phyloP scores from a whole-genome alignment of 2,329 filamentous ascomycete genomes.

The Pyricularia sp. region DNA sequence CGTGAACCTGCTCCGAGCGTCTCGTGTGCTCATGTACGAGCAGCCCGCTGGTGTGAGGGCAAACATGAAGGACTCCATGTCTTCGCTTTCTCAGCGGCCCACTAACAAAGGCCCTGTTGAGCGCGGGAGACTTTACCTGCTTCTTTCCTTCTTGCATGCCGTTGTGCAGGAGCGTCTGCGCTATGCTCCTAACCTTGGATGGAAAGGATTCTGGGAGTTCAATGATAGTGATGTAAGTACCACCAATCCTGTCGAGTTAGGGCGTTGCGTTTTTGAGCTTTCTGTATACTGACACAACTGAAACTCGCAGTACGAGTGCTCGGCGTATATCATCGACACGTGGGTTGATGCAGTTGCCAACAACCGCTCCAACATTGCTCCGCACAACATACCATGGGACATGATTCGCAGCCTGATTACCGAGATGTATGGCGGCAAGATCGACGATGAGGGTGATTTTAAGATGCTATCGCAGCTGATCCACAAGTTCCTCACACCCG shows the following conservation, averaged over 20 bases:
- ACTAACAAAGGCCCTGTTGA: constrained; percentile 70
- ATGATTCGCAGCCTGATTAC: constrained; percentile 83
- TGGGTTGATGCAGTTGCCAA: constrained; percentile 79
- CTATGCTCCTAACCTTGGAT: constrained; percentile 86
- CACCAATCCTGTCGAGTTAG: constrained; percentile 1
- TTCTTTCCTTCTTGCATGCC: constrained; percentile 89
- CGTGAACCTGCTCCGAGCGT: constrained; percentile 86
- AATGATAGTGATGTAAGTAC: constrained; percentile 92
- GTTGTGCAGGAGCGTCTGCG: constrained; percentile 89
- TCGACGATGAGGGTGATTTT: constrained; percentile 84
- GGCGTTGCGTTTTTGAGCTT: background rate
- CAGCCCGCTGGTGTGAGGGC: constrained; percentile 92
- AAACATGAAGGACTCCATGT: constrained; percentile 97
- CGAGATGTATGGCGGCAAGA: constrained; percentile 96
- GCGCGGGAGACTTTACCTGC: constrained; percentile 74
- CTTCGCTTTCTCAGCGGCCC: constrained; percentile 63
- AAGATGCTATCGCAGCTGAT: constrained; percentile 61
- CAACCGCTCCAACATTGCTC: constrained; percentile 83
- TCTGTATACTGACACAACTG: constrained; percentile 16
- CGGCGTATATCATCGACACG: constrained; percentile 84
- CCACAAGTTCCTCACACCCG: constrained; percentile 63
- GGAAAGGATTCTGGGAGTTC: constrained; percentile 99
- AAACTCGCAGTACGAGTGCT: constrained; percentile 79
- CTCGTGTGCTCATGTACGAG: constrained; percentile 92
- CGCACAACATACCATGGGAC: constrained; percentile 89